Percentiles rank a stretch among this genome's conserved stretches.
Conservation (phyloP, 129 eudicot genomes). For the Centrapalus pauciflorus region DNA sequence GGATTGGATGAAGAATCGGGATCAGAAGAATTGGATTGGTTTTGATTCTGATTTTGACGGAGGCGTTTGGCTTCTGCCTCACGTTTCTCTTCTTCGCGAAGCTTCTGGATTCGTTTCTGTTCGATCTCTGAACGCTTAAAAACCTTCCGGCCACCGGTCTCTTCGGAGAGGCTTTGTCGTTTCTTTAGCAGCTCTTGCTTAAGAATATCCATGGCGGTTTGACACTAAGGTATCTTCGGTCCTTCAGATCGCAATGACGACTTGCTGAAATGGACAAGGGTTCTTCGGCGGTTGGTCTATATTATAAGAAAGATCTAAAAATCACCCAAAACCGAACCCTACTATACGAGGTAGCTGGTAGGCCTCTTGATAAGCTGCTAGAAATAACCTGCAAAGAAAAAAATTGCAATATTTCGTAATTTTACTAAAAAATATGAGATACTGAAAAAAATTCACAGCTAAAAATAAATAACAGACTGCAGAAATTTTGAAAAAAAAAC, state of each 20-base stretch:
- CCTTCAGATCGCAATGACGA: neutral
- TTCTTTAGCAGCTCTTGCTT: slow-evolving; percentile 68
- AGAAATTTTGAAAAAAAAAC: too few relatives aligned
- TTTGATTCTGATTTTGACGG: slow-evolving; percentile 37
- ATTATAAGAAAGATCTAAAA: neutral
- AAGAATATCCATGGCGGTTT: slow-evolving; percentile 65
- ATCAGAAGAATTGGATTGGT: slow-evolving; percentile 10
- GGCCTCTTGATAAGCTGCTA: too few relatives aligned
- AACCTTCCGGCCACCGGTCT: slow-evolving; percentile 55
- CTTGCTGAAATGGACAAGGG: neutral
- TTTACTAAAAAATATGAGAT: too few relatives aligned
- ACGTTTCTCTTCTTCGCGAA: slow-evolving; percentile 74
- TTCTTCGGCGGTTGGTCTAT: neutral
- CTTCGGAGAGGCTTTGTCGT: slow-evolving; percentile 47
- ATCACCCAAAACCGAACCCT: too few relatives aligned
- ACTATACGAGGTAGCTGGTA: too few relatives aligned
- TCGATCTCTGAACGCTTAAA: slow-evolving; percentile 95
- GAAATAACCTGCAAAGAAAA: too few relatives aligned
- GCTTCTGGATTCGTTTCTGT: slow-evolving; percentile 64
- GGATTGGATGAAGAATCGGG: slow-evolving; percentile 39
- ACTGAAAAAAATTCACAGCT: too few relatives aligned
- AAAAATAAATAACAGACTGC: too few relatives aligned
- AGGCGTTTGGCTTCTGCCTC: slow-evolving; percentile 68
- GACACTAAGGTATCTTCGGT: slow-evolving; percentile 23
- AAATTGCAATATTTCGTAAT: too few relatives aligned